Conservation (phyloP, 2,329 filamentous ascomycete genomes). For the Coniochaeta hoffmannii region DNA sequence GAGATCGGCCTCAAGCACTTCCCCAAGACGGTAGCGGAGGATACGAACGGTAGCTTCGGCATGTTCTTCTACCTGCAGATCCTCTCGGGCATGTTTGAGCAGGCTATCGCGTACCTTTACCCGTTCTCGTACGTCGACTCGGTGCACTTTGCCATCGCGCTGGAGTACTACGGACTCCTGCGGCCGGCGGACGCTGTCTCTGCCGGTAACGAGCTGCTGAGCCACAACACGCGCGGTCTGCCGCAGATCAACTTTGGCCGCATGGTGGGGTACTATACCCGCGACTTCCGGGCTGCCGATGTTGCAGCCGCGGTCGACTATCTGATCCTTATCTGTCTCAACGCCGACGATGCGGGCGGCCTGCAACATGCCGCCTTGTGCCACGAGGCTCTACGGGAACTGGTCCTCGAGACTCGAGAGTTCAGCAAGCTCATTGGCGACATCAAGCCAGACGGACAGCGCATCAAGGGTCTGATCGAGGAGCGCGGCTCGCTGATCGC, state of each 20-base stretch:
- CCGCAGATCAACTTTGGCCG: slow-evolving; percentile 91
- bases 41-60: slow-evolving; percentile 66
- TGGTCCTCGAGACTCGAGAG: slow-evolving; percentile 93
- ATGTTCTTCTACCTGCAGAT: slow-evolving; percentile 93
- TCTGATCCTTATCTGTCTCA: slow-evolving; percentile 83
- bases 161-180: slow-evolving; percentile 83
- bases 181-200: slow-evolving; percentile 76
- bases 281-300: slow-evolving; percentile 87
- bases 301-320: slow-evolving; percentile 91
- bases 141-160: slow-evolving; percentile 85
- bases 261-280: slow-evolving; percentile 90
- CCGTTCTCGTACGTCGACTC: slow-evolving; percentile 87
- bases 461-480: slow-evolving; percentile 82
- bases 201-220: slow-evolving; percentile 62
- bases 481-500: slow-evolving; percentile 76
- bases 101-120: slow-evolving; percentile 86
- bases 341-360: slow-evolving; percentile 66
- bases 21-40: slow-evolving; percentile 70
- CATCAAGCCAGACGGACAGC: slow-evolving; percentile 75
- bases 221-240: slow-evolving; percentile 58
- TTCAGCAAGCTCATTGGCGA: slow-evolving; percentile 93
- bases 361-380: slow-evolving; percentile 76
- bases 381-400: slow-evolving; percentile 85
- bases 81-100: slow-evolving; percentile 86
- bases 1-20: slow-evolving; percentile 93